Base-by-base conservation (phyloP, 2,329 filamentous ascomycete genomes). In the Botryosphaeria dothidea region DNA sequence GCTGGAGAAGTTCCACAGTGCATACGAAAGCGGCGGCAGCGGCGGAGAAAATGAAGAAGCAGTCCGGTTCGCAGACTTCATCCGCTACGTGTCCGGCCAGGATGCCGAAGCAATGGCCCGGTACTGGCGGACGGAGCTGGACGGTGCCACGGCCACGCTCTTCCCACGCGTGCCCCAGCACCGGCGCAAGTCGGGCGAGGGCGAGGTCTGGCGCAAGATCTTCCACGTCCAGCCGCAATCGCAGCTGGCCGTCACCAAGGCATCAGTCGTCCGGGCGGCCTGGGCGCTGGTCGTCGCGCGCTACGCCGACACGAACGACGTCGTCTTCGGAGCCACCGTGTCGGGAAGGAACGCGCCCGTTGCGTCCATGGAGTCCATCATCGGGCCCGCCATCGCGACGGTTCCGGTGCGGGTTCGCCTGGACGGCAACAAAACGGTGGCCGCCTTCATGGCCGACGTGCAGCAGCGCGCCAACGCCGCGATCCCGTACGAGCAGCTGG, bases 231-330 rank as follows among this genome's bases (percentile, higher is more conserved):
- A 41, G 38, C 38, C 43, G 19, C 43, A 48, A 7, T 21, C 43
- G 43, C 43, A 48, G 19, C 19, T 25, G 43, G 43, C 43, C 21
- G 19, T 48, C 43, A 21, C 43, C 43, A 48, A 21, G 43, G 43
- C 21, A 7, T 25, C 38, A 8, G 38, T 41, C 38, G 38, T 48
- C 43, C 19, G 21, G 0, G 87, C 88, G 0, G 87, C 87, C 0
- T 91, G 88, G 88, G 86, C 87, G 0, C 74, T 90, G 7, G 85
- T 84, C 21, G 83, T 90, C 1, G 84, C 88, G 1, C 84, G 83
- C 5, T 82, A 85, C 13, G 80, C 85, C 0, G 69, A 69, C 1
- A 70, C 71, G 11, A 52, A 69, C 0, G 71, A 78, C 29, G 84
- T 90, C 41, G 81, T 87, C 9, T 90, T 90, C 67, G 88, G 88